phyloP scores from a whole-genome alignment of 495 filamentous ascomycete species.

The Daldinia vernicosa region DNA sequence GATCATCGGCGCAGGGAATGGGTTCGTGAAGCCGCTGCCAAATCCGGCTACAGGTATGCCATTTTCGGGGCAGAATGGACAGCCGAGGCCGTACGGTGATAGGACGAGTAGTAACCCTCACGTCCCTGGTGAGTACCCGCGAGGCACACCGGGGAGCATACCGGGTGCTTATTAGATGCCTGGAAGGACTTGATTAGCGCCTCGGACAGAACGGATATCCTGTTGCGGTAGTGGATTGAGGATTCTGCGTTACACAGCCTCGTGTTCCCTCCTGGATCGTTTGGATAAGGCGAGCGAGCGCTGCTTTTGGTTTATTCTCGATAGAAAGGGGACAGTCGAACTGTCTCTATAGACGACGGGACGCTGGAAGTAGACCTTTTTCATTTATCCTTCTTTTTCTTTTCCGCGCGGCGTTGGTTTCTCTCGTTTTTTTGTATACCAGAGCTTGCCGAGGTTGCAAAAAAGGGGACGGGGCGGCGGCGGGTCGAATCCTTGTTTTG shows the following conservation, averaged over 20 bases:
- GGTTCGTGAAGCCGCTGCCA: constrained; percentile 27
- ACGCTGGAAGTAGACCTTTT: constrained; percentile 20
- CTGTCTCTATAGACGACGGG: constrained; percentile 3
- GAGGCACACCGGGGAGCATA: constrained; percentile 38
- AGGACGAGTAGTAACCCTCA: constrained; percentile 58
- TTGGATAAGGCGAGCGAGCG: not conserved
- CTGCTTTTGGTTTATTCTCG: not conserved
- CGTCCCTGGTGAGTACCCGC: constrained; percentile 67
- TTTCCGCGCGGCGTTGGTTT: constrained; percentile 24
- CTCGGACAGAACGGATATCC: not conserved
- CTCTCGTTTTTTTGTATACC: constrained; percentile 4
- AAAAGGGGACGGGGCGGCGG: not conserved
- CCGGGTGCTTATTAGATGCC: constrained; percentile 28
- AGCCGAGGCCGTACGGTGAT: constrained; percentile 35
- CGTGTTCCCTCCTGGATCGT: not conserved
- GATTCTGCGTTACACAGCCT: not conserved
- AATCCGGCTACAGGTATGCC: constrained; percentile 9
- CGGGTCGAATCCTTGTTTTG: not conserved
- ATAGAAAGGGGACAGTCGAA: not conserved
- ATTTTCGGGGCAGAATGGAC: constrained; percentile 26
- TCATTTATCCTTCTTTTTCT: not conserved
- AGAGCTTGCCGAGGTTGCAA: not conserved
- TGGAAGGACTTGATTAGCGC: not conserved
- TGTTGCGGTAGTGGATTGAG: not conserved
- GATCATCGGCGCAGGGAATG: constrained; percentile 12